Base-by-base conservation (phyloP, 2,329 filamentous ascomycete species). In the Bipolaris zeicola region DNA sequence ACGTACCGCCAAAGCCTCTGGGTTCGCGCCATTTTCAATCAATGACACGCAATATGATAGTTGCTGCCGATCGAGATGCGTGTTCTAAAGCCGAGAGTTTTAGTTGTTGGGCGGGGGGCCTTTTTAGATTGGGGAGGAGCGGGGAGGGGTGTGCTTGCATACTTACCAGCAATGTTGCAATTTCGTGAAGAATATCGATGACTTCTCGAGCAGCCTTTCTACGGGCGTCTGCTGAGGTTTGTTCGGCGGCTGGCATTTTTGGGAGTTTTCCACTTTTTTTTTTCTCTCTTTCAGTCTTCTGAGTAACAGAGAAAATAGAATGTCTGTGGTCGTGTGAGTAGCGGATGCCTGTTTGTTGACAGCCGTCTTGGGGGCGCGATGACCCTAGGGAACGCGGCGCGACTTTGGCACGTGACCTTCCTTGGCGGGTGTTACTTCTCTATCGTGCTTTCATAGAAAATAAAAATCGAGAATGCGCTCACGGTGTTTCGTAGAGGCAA, bases 11-110 rank as follows among this genome's bases (percentile, higher is more conserved):
- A 99, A 81, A 1, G 94, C 95, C 75, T 98, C 94, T 0, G 95
- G 95, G 72, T 96, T 96, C 28, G 98, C 92, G 13, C 95, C 95
- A 72, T 96, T 96, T 78, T 99, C 95, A 67, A 99, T 96, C 76
- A 99, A 85, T 51, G 92, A 96, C 58, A 98, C 94, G 77, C 95
- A 99, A 61, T 97, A 91, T 3, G 93, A 96, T 16, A 99, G 82
- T 18, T 93, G 92, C 51, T 92, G 89, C 31, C 94, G 88, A 76
- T 97, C 93, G 43, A 99, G 87, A 63, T 96, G 87, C 60, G 94
- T 96, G 79, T 98, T 97, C 94, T 98, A 58, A 16, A 38, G 14
- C n/a, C 28, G 13, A 24, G 7, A 18, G 11, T 8, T 48, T 48
- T 48, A 48, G 34, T 36, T 37, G 34, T 48, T 48, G 20, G n/a